Evolutionary conservation across 257 asterid genomes (phyloP), one percentile per base, ranked within the genome.

Genomic region (Henckelia pumila): DNA sequence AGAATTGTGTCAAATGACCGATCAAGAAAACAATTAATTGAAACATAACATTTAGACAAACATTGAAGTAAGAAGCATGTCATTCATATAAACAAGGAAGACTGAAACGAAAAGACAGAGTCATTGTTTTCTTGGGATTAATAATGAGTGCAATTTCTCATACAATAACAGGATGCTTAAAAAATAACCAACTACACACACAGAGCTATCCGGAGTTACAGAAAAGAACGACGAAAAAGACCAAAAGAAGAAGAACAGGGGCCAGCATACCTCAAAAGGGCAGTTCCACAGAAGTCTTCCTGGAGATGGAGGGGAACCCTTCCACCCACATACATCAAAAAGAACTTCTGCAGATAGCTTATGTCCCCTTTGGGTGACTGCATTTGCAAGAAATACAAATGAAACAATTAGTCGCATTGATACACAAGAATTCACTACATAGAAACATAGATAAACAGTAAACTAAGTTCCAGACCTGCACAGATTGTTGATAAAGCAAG

Each of bases 301-400:
- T 94, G 99, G 75, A 94, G 85, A 83, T 91, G 96, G 60, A 91
- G 93, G 7, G 97, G 97, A 11, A 68, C 85, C 82, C 99, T 85
- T 61, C 97, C 99, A 57, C 99, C 97, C 13, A 94, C 97, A 71
- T 94, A 94, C 96, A 88, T 91, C 95, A 91, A 73, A 70, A 94
- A 94, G 83, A 88, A 94, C 81, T 91, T 94, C 80, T 79, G 96
- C 79, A 94, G 77, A 77, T 90, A 94, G 78, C 95, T 94, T 58
- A 94, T 91, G 55, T 94, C 97, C 82, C 99, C 99, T 84, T 91
- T 94, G 24, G 97, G 99, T n/a, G 95, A 91, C 97, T 94, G 82
- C 82, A 79, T 30, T 67, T 59, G 67, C 23, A 64, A 47, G 17
- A 23, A 25, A 61, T 56, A 56, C 13, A 8, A 4, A 19, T 21